phyloP scores from a whole-genome alignment of 331 rosid species.

The Pyrus hybrid region DNA sequence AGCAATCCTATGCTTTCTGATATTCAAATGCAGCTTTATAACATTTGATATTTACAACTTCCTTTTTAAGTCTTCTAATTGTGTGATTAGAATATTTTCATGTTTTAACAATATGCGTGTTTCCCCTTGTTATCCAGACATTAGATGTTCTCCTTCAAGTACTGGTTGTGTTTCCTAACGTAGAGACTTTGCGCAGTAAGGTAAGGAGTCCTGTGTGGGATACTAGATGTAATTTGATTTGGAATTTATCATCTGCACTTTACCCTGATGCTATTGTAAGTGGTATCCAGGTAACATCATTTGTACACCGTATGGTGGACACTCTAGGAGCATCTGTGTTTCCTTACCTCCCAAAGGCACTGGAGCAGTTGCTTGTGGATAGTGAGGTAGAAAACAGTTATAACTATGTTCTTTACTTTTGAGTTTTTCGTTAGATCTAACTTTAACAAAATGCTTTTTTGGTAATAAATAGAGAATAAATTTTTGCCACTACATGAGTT shows the following conservation, averaged over 20 bases:
- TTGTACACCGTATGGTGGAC: constrained; percentile 98
- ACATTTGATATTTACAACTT: not conserved
- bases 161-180: constrained; percentile 73
- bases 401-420: not conserved
- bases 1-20: not conserved
- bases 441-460: not conserved
- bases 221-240: not conserved
- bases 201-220: constrained; percentile 28
- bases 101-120: not conserved
- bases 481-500: not conserved
- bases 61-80: not conserved
- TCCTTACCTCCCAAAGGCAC: constrained; percentile 91
- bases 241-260: constrained; percentile 3
- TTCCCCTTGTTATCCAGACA: constrained; percentile 39
- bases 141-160: constrained; percentile 92
- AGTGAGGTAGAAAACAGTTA: constrained; percentile 55
- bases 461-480: not conserved
- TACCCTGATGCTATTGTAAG: constrained; percentile 15
- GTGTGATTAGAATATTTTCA: not conserved
- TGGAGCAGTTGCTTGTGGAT: constrained; percentile 82
- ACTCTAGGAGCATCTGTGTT: constrained; percentile 82
- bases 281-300: constrained; percentile 72
- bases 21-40: not conserved
- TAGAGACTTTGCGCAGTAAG: constrained; percentile 69
- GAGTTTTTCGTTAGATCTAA: not conserved